phyloP scores from a whole-genome alignment of 306 rosid species.

The Corylus americana region DNA sequence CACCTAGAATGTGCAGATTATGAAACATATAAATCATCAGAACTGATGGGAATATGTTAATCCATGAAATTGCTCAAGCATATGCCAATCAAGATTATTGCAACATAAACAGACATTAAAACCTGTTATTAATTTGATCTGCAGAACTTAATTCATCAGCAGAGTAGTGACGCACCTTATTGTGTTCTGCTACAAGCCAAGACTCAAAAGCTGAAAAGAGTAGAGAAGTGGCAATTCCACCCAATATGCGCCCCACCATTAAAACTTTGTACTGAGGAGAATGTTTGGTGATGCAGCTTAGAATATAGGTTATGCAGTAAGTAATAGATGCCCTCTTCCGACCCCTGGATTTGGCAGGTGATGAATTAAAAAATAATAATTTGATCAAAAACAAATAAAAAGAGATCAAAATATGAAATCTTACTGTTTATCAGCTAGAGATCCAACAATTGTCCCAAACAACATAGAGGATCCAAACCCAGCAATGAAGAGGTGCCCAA shows the following conservation, averaged over 20 bases:
- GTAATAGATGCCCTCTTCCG: slow-evolving; percentile 96
- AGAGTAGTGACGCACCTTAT: slow-evolving; percentile 59
- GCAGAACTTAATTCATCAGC: not conserved
- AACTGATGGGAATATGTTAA: not conserved
- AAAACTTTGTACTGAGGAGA: slow-evolving; percentile 88
- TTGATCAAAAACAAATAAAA: slow-evolving; percentile 4
- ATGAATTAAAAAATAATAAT: not conserved
- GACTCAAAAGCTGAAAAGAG: slow-evolving; percentile 95
- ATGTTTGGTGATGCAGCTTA: slow-evolving; percentile 94
- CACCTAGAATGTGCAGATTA: not conserved
- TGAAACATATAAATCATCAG: not conserved
- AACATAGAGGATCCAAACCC: slow-evolving; percentile 69
- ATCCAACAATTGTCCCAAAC: slow-evolving; percentile 89
- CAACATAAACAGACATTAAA: not conserved
- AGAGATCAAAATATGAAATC: slow-evolving; percentile 23
- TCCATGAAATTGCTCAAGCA: not conserved
- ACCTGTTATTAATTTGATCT: not conserved
- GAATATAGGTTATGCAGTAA: slow-evolving; percentile 86
- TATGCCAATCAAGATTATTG: slow-evolving; percentile 1
- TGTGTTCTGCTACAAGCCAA: slow-evolving; percentile 98
- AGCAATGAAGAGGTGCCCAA: slow-evolving; percentile 66
- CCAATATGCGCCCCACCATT: slow-evolving; percentile 94
- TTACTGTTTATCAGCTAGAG: slow-evolving; percentile 98
- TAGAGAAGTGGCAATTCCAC: slow-evolving; percentile 94
- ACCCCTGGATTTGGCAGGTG: slow-evolving; percentile 57